Evolutionary conservation across 345 rosid genomes (phyloP).

Genomic region (Pistacia vera): DNA sequence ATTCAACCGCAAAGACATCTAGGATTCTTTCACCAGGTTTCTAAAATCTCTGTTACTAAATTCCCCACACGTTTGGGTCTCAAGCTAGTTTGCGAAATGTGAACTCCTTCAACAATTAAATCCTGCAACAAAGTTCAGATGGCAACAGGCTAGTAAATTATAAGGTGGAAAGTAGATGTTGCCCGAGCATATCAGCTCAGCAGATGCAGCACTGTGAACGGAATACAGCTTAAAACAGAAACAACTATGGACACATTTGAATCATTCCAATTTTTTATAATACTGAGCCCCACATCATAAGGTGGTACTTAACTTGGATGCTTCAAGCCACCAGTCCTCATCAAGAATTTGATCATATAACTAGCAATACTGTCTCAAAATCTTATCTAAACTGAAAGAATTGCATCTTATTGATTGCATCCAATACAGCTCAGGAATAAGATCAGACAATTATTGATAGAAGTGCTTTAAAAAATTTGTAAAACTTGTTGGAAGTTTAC

Average conservation of each 20-base stretch:
- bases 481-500: no score
- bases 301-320: background rate
- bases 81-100: background rate
- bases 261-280: background rate
- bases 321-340: background rate
- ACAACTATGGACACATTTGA: background rate
- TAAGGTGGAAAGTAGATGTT: background rate
- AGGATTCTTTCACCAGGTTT: background rate
- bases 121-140: conserved; percentile 1
- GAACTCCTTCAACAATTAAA: conserved; percentile 10
- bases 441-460: no score
- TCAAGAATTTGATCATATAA: background rate
- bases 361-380: background rate
- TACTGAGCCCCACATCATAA: background rate
- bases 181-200: background rate
- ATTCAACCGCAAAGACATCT: background rate
- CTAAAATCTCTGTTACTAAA: background rate
- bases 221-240: background rate
- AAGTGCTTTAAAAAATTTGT: no score
- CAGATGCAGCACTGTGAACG: background rate
- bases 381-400: background rate
- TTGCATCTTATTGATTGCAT: no score
- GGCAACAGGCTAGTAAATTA: background rate
- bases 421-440: no score
- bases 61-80: background rate